A percentile compares a stretch with the other conserved stretches of the same genome.
phyloP scores from a whole-genome alignment of 805 yeast species.

The Yarrowia porcina region DNA sequence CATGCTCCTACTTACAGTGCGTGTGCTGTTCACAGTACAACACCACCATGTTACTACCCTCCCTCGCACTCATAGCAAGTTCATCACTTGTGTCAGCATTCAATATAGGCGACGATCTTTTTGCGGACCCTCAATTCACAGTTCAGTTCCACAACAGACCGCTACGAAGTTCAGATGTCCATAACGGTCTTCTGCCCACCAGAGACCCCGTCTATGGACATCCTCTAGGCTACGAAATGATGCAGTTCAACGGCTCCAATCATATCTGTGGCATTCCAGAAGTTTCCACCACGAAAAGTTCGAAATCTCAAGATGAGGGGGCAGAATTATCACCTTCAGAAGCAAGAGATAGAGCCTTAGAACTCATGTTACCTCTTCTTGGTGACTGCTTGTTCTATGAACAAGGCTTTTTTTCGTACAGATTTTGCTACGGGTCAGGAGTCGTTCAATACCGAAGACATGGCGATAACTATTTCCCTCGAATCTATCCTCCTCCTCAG shows the following conservation, averaged over 20 bases:
- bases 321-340: slow-evolving; percentile 1
- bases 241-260: slow-evolving; percentile 27
- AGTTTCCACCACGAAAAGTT: not conserved
- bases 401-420: slow-evolving; percentile 55
- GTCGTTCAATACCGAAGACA: slow-evolving; percentile 48
- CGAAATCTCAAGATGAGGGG: not conserved
- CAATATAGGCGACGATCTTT: slow-evolving; percentile 17
- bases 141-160: slow-evolving; percentile 17
- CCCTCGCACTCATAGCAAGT: not conserved
- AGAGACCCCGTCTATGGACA: slow-evolving; percentile 7
- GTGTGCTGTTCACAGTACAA: not conserved
- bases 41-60: not conserved
- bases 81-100: not conserved
- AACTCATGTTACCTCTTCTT: slow-evolving; percentile 28
- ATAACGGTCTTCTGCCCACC: not conserved
- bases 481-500: slow-evolving; percentile 28
- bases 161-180: not conserved
- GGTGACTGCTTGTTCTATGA: slow-evolving; percentile 34
- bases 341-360: slow-evolving; percentile 26
- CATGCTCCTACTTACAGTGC: not conserved
- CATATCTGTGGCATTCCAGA: slow-evolving; percentile 32
- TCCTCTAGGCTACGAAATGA: slow-evolving; percentile 26
- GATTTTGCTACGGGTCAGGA: slow-evolving; percentile 48
- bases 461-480: slow-evolving; percentile 7
- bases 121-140: slow-evolving; percentile 20